Conservation (phyloP, 1,139 yeast genomes). For the Kodamaea suecica region DNA sequence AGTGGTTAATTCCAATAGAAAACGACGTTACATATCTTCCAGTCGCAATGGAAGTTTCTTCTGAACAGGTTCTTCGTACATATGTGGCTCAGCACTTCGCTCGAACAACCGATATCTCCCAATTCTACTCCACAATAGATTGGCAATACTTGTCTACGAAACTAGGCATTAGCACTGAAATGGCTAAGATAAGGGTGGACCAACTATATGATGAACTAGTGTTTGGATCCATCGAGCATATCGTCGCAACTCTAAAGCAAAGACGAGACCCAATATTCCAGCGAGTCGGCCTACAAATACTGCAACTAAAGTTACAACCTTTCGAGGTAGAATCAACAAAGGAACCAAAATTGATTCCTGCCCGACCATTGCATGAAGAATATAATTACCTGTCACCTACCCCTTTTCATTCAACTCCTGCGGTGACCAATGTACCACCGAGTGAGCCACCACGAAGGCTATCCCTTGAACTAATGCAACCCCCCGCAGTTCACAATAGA, state of each 20-base stretch:
- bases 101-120: conserved; percentile 13
- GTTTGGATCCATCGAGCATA: conserved; percentile 6
- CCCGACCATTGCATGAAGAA: background rate
- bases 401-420: background rate
- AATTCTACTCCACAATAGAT: conserved; percentile 19
- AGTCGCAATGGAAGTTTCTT: background rate
- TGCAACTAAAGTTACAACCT: background rate
- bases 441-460: background rate
- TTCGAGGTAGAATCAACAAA: background rate
- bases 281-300: background rate
- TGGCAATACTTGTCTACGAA: conserved; percentile 20
- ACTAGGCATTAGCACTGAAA: conserved; percentile 15
- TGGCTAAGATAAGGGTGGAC: conserved; percentile 22
- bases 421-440: background rate
- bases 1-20: no score
- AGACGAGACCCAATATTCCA: conserved; percentile 2
- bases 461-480: background rate
- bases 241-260: background rate
- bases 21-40: no score
- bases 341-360: background rate
- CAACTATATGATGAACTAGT: conserved; percentile 20
- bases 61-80: conserved; percentile 17
- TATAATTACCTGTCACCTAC: background rate
- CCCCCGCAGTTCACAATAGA: background rate
- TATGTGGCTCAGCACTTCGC: conserved; percentile 14